Evolutionary conservation across 805 yeast genomes (phyloP).

Genomic region (Lipomyces orientalis): DNA sequence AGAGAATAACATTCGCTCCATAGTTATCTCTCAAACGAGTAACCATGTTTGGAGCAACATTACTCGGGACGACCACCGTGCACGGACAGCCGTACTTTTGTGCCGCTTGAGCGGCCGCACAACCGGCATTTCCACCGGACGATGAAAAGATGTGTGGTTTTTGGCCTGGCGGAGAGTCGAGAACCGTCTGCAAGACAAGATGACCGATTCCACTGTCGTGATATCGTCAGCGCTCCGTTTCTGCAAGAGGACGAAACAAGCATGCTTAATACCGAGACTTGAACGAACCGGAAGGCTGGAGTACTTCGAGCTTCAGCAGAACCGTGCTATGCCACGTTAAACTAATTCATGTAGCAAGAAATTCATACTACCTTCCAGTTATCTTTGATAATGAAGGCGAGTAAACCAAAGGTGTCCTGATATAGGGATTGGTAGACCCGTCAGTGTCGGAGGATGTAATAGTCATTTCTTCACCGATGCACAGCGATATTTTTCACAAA

Average conservation of each 20-base stretch:
- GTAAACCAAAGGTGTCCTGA: constrained; percentile 66
- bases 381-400: constrained; percentile 77
- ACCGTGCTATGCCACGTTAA: constrained; percentile 52
- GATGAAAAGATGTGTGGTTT: constrained; percentile 69
- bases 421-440: constrained; percentile 11
- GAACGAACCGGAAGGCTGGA: constrained; percentile 90
- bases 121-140: constrained; percentile 97
- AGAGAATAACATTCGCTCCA: constrained; percentile 61
- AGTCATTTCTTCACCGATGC: not conserved
- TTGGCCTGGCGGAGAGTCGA: constrained; percentile 33
- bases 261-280: constrained; percentile 60
- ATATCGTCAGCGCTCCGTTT: not conserved
- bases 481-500: not conserved
- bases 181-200: constrained; percentile 60
- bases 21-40: constrained; percentile 50
- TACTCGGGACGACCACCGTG: constrained; percentile 66
- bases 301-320: constrained; percentile 79
- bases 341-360: not conserved
- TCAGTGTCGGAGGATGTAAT: not conserved
- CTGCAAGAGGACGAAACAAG: not conserved
- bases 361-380: constrained; percentile 54
- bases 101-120: constrained; percentile 92
- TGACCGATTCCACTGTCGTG: constrained; percentile 74
- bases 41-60: constrained; percentile 55
- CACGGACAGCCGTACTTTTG: constrained; percentile 60